Base-by-base conservation (phyloP, 2,329 filamentous ascomycete genomes). In the Zasmidium cellare region DNA sequence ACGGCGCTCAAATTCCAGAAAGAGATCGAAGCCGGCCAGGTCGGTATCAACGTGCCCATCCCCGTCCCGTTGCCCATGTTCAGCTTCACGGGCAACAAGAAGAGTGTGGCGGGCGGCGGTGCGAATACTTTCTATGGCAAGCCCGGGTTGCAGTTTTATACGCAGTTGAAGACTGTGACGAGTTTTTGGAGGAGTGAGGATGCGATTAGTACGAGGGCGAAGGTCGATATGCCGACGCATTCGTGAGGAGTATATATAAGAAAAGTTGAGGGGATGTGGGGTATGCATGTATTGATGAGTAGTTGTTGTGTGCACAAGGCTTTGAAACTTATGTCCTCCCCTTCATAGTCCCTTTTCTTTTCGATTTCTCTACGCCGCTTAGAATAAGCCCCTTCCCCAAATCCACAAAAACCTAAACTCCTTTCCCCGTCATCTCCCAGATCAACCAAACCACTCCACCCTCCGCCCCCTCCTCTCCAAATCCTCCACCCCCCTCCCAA, bases 151-250 rank as follows among this genome's bases (percentile, higher is more conserved):
- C 87, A 90, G 72, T 99, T 99, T 74, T 97, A 96, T 77, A 99
- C 94, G 2, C 94, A 97, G 79, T 84, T 90, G 72, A 97, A 99
- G 89, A 99, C 94, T 2, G 94, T 99, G 50, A 99, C 94, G 53
- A 88, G 91, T 65, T 78, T 96, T 73, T 99, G 94, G 94, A 86
- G 86, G 71, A 86, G 84, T 60, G 87, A 92, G 70, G 92, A 97
- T 78, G 92, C 91, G 0, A 84, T 94, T 50, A 87, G 86, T 55
- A 89, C 87, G 65, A 93, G 92, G 83, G 92, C 92, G 16, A 86
- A 87, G 69, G 91, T 96, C 11, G 84, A 90, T 61, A 97, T 97
- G 93, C 93, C 93, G 19, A 88, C 84, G 31, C 84, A 88, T 38
- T 68, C 67, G 59, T 72, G 67, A 55, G 51, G 25, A 11, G 25